Conservation (phyloP, 805 yeast species). For the Metschnikowia santaceciliae region DNA sequence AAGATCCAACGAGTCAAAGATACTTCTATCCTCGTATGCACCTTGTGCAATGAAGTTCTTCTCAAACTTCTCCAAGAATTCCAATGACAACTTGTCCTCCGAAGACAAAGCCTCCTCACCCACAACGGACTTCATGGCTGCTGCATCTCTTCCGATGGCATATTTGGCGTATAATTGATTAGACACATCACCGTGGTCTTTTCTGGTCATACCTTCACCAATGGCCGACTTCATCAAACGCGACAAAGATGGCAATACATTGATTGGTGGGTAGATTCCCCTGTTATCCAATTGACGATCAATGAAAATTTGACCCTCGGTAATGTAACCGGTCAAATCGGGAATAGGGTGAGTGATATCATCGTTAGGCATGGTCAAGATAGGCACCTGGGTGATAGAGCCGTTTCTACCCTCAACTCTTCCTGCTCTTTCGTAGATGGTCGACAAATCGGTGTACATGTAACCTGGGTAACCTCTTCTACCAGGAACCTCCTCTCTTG, state of each 20-base stretch:
- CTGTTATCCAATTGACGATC: slow-evolving; percentile 95
- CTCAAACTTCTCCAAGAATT: slow-evolving; percentile 96
- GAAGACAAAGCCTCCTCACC: slow-evolving; percentile 99
- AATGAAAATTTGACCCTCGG: slow-evolving; percentile 97
- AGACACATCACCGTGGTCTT: slow-evolving; percentile 99
- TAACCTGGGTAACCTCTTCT: slow-evolving; percentile 99
- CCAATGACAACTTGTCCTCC: slow-evolving; percentile 95
- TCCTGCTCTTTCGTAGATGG: slow-evolving; percentile 99
- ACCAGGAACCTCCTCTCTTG: slow-evolving; percentile 99
- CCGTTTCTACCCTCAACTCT: slow-evolving; percentile 99
- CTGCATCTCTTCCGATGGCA: slow-evolving; percentile 99
- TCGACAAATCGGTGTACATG: slow-evolving; percentile 99
- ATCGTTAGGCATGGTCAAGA: slow-evolving; percentile 99
- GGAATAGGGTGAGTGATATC: slow-evolving; percentile 99
- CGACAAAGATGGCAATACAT: slow-evolving; percentile 94
- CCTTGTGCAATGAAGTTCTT: slow-evolving; percentile 94
- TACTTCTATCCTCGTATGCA: slow-evolving; percentile 91
- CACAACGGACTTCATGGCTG: slow-evolving; percentile 99
- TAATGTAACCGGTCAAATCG: slow-evolving; percentile 98
- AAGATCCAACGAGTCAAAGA: slow-evolving; percentile 92
- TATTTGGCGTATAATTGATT: slow-evolving; percentile 98
- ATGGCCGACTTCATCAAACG: slow-evolving; percentile 99
- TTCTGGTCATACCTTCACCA: slow-evolving; percentile 99
- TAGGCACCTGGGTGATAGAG: slow-evolving; percentile 98
- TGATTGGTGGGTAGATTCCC: slow-evolving; percentile 98